Percentiles rank a stretch among this genome's conserved stretches.
These are phyloP conservation scores for Hypoxylon sp. DNA, from an alignment of 2,329 filamentous ascomycete species.

Conservation along the genomic window DNA sequence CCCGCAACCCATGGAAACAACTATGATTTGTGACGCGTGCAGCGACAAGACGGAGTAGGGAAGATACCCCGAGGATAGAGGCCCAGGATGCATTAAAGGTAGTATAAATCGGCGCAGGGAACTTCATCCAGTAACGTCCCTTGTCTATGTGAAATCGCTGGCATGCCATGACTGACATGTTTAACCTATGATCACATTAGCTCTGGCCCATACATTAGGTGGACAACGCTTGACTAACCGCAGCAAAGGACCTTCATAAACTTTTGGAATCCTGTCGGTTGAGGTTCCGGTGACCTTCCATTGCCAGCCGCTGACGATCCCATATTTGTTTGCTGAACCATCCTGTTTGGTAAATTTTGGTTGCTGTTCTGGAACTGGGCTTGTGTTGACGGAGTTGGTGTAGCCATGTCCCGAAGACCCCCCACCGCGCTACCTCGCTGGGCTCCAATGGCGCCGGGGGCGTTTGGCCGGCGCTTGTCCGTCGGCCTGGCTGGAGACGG, in stretches of 20 bases:
- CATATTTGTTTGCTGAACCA: conserved; percentile 72
- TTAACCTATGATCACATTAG: conserved; percentile 46
- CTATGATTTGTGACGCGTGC: conserved; percentile 35
- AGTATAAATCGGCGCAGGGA: conserved; percentile 45
- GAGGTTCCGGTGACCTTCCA: conserved; percentile 73
- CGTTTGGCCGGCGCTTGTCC: conserved; percentile 85
- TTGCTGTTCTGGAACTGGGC: conserved; percentile 97
- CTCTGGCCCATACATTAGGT: background rate
- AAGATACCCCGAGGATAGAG: conserved; percentile 37
- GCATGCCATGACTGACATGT: conserved; percentile 43
- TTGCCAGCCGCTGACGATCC: conserved; percentile 68
- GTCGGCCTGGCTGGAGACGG: conserved; percentile 86
- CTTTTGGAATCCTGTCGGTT: conserved; percentile 89
- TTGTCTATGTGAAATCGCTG: conserved; percentile 52
- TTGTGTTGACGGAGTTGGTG: conserved; percentile 90
- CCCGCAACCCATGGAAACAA: conserved; percentile 26
- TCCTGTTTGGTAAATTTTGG: conserved; percentile 81
- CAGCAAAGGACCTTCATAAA: conserved; percentile 94
- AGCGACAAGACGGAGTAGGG: conserved; percentile 40
- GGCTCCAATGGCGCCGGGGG: conserved; percentile 76
- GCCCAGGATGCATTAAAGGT: conserved; percentile 51
- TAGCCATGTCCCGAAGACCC: conserved; percentile 81
- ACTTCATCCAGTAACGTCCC: conserved; percentile 49
- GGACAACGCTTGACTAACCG: conserved; percentile 65
- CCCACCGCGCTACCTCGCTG: conserved; percentile 83